Evolutionary conservation across 2,329 filamentous ascomycete species (phyloP).

Genomic region (Trichophyton schoenleinii): DNA sequence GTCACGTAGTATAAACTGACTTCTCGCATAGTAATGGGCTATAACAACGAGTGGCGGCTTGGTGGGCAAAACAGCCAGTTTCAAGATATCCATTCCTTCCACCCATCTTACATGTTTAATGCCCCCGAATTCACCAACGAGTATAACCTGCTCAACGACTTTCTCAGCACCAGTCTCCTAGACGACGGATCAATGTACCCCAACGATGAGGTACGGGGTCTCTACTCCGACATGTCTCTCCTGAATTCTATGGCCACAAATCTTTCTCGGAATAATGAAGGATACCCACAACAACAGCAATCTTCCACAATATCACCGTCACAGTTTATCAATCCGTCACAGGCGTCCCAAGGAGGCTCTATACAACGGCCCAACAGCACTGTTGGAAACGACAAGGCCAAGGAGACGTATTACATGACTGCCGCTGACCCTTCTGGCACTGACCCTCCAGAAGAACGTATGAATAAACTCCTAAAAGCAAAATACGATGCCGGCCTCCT

Average conservation of each 20-base stretch:
- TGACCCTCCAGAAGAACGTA: constrained; percentile 78
- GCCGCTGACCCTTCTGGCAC: constrained; percentile 87
- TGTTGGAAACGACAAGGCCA: constrained; percentile 52
- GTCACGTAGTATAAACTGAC: constrained; percentile 13
- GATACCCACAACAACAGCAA: constrained; percentile 25
- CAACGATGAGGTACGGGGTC: constrained; percentile 50
- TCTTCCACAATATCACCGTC: constrained; percentile 20
- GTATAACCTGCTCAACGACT: constrained; percentile 93
- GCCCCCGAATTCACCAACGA: constrained; percentile 91
- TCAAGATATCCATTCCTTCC: constrained; percentile 87
- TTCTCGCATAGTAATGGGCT: constrained; percentile 53
- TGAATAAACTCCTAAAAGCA: constrained; percentile 84
- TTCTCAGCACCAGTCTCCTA: constrained; percentile 79
- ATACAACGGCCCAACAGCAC: constrained; percentile 51
- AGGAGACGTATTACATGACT: constrained; percentile 88
- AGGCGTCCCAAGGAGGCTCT: constrained; percentile 35
- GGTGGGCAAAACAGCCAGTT: constrained; percentile 60
- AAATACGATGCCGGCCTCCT: constrained; percentile 93
- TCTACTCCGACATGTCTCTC: constrained; percentile 48
- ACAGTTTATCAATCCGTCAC: constrained; percentile 17
- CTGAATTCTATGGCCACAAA: constrained; percentile 32
- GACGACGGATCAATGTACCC: constrained; percentile 66
- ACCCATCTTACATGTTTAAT: constrained; percentile 90
- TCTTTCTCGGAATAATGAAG: constrained; percentile 18
- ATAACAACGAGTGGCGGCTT: constrained; percentile 62